These are phyloP conservation scores for Hypoxylon sp. DNA, from an alignment of 2,329 filamentous ascomycete species.

Conservation along the genomic window DNA sequence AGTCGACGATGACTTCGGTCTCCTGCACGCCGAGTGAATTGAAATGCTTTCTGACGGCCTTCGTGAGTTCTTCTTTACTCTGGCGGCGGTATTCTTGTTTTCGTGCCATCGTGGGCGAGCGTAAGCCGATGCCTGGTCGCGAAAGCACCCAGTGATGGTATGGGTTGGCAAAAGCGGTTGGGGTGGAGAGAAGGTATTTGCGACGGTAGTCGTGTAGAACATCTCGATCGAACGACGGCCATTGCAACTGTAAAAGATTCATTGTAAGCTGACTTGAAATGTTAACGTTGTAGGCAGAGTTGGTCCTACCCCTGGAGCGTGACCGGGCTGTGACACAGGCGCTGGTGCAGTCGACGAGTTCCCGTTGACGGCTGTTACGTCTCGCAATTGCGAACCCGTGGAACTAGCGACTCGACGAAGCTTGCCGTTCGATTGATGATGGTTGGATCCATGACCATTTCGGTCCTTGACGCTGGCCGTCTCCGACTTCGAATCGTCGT, in stretches of 20 bases:
- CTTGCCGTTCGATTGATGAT: constrained; percentile 64
- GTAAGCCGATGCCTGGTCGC: constrained; percentile 74
- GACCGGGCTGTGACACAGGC: constrained; percentile 46
- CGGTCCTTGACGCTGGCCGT: constrained; percentile 54
- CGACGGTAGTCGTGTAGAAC: constrained; percentile 83
- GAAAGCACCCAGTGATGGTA: constrained; percentile 75
- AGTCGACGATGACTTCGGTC: constrained; percentile 85
- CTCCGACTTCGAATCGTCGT: constrained; percentile 57
- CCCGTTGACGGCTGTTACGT: constrained; percentile 58
- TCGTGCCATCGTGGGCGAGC: constrained; percentile 83
- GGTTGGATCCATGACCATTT: constrained; percentile 52
- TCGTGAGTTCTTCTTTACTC: constrained; percentile 79
- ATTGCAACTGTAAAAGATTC: constrained; percentile 67
- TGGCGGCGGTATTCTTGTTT: constrained; percentile 75
- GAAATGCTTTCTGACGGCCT: constrained; percentile 84
- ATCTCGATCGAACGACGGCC: constrained; percentile 76
- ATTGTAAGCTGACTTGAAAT: constrained; percentile 37
- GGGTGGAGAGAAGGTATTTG: constrained; percentile 78
- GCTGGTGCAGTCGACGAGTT: constrained; percentile 47
- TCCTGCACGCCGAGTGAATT: constrained; percentile 84
- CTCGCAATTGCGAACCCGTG: constrained; percentile 64
- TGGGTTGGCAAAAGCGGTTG: constrained; percentile 76
- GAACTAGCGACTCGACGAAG: constrained; percentile 70
- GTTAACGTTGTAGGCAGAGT: constrained; percentile 17
- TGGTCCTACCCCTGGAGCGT: constrained; percentile 50